Percentiles rank a stretch among this genome's conserved stretches.
phyloP scores from a whole-genome alignment of 2,329 filamentous ascomycete genomes.

The Colletotrichum lentis region DNA sequence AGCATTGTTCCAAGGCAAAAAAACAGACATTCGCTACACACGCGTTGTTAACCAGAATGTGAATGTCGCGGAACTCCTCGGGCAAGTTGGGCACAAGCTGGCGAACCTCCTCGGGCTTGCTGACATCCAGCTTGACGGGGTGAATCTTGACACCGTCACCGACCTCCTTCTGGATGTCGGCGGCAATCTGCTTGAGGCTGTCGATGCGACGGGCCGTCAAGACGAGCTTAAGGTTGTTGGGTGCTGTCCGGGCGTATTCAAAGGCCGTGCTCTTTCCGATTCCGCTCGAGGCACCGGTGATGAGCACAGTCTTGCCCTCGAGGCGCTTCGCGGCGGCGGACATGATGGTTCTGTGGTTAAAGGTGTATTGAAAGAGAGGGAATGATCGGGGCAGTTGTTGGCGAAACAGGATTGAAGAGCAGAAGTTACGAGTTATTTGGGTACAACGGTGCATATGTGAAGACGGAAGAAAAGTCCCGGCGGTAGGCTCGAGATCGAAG shows the following conservation, averaged over 20 bases:
- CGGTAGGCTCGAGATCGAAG: neutral
- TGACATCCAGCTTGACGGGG: conserved; percentile 86
- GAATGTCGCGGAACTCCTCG: conserved; percentile 81
- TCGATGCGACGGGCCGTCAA: conserved; percentile 89
- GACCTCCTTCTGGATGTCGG: conserved; percentile 78
- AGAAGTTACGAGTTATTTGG: conserved; percentile 9
- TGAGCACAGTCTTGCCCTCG: conserved; percentile 87
- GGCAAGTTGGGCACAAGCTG: conserved; percentile 78
- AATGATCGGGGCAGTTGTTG: conserved; percentile 14
- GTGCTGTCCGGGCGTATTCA: conserved; percentile 89
- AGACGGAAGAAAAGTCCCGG: neutral
- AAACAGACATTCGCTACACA: conserved; percentile 56
- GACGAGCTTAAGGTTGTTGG: conserved; percentile 81
- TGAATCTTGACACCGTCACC: conserved; percentile 83
- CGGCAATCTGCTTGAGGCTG: conserved; percentile 76
- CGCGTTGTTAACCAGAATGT: conserved; percentile 97
- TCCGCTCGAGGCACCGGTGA: conserved; percentile 92
- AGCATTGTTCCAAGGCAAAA: neutral
- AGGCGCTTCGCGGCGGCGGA: conserved; percentile 79
- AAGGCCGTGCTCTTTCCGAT: conserved; percentile 86
- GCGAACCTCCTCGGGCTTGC: conserved; percentile 76
- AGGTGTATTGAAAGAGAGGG: neutral
- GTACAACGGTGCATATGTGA: conserved; percentile 23
- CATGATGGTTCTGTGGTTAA: conserved; percentile 49
- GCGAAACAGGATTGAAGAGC: conserved; percentile 9